Conservation (phyloP, 352 stramenopile genomes). For the Lagenidium giganteum region DNA sequence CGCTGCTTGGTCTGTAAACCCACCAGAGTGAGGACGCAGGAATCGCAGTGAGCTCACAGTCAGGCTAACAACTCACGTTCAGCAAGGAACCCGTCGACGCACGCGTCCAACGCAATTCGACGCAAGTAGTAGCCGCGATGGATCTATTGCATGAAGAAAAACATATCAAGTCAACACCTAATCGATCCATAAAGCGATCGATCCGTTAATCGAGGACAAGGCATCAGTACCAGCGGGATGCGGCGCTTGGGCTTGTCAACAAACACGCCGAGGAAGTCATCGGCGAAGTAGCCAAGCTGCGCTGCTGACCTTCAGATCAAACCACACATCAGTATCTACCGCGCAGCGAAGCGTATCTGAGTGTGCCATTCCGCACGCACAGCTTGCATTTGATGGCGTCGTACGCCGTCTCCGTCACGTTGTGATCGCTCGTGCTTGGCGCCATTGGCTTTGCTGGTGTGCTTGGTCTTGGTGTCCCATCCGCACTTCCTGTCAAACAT, state of each 20-base stretch:
- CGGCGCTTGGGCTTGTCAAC: constrained; percentile 55
- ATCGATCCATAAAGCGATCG: too few species aligned
- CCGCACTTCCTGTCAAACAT: too few species aligned
- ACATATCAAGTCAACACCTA: too few species aligned
- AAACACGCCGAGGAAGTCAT: constrained; percentile 54
- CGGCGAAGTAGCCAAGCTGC: constrained; percentile 50
- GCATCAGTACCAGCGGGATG: constrained; percentile 57
- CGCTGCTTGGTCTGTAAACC: neutral
- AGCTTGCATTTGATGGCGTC: constrained; percentile 77
- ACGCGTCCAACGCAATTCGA: constrained; percentile 45
- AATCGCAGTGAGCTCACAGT: neutral
- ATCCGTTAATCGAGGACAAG: too few species aligned
- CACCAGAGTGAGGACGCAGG: too few species aligned
- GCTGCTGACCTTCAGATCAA: constrained; percentile 48
- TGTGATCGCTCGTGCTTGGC: constrained; percentile 58
- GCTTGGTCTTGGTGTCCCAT: too few species aligned
- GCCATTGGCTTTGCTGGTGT: too few species aligned
- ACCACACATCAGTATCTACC: too few species aligned
- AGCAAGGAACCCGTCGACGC: constrained; percentile 47
- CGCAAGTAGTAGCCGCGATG: constrained; percentile 76
- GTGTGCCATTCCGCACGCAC: constrained; percentile 33
- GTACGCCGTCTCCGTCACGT: constrained; percentile 72
- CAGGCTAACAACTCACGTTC: constrained; percentile 11
- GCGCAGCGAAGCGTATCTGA: too few species aligned
- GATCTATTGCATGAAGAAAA: too few species aligned